Evolutionary conservation across 2,329 filamentous ascomycete species (phyloP), one percentile per base, ranked within the genome.

Genomic region (Thelonectria rubi): DNA sequence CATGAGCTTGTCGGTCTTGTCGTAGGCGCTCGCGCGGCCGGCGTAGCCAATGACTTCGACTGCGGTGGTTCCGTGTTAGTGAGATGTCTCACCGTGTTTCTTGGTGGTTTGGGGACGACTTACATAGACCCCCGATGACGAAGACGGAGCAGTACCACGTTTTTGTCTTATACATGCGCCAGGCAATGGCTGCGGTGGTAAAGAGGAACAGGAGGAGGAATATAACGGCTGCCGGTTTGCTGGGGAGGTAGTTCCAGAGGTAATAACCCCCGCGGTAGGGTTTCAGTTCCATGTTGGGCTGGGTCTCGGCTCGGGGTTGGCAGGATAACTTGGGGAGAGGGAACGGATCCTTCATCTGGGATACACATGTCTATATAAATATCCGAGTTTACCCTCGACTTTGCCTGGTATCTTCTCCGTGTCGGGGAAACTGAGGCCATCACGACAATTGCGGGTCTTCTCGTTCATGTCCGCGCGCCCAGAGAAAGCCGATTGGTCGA

Each of bases 161-260:
- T n/a, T 9, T n/a, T 3, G 53, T 55, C 17, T 40, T 55, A 14
- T 48, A 55, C 14, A 48, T 46, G 14, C 43, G 18, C 53, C 43
- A 55, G 2, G 42, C 26, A 5, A 47, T 17, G 6, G 18, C 42
- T 5, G 14, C 26, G 3, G 43, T 47, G 5, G n/a, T 10, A 39
- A 30, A 12, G 6, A 55, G 43, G 14, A 48, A 55, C 12, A 55
- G 9, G 8, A 48, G 8, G 5, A 40, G 30, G 15, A 55, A 55
- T 12, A 55, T 47, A 5, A 40, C n/a, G 7, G 53, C 53, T 6
- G 43, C 42, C 1, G 30, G 10, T 15, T n/a, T 37, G 21, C 20
- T 48, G 6, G 43, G 43, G 7, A 48, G 18, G 42, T 55, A 55
- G 2, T 39, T 47, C 43, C 53, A 55, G 30, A 48, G 53, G 43